phyloP scores from a whole-genome alignment of 2,329 filamentous ascomycete genomes.

The Colletotrichum abscissum region DNA sequence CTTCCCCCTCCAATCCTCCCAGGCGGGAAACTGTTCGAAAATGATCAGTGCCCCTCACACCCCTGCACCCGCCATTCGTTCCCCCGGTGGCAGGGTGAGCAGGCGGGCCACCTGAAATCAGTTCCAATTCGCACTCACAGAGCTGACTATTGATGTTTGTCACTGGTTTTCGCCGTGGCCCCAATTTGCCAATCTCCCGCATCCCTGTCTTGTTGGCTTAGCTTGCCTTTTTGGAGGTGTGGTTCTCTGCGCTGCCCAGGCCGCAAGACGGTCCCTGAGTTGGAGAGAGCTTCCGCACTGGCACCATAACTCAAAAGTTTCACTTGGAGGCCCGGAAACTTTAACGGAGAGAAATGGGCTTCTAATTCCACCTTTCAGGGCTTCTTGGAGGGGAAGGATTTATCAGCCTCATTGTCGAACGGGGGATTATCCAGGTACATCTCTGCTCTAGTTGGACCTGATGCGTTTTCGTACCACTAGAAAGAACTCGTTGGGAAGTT shows the following conservation, averaged over 20 bases:
- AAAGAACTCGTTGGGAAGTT: neutral
- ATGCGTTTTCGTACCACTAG: too few relatives aligned
- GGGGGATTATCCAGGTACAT: neutral
- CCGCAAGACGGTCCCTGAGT: neutral
- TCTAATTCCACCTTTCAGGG: neutral
- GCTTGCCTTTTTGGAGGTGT: neutral
- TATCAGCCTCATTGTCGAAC: too few relatives aligned
- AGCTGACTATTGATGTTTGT: neutral
- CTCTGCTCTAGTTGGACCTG: neutral
- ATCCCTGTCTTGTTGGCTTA: neutral
- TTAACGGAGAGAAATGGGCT: too few relatives aligned
- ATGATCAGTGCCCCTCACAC: conserved; percentile 2
- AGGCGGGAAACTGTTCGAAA: neutral
- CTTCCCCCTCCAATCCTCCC: neutral
- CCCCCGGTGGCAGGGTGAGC: neutral
- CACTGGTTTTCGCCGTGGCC: neutral
- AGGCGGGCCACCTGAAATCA: neutral
- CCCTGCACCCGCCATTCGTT: neutral
- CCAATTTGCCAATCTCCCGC: neutral
- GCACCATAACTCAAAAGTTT: neutral
- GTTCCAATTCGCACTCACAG: neutral
- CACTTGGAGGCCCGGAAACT: too few relatives aligned
- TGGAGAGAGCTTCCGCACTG: neutral
- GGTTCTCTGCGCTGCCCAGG: neutral
- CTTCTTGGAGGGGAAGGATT: accelerated